phyloP scores from a whole-genome alignment of 805 yeast species.

The Pichia manshurica region DNA sequence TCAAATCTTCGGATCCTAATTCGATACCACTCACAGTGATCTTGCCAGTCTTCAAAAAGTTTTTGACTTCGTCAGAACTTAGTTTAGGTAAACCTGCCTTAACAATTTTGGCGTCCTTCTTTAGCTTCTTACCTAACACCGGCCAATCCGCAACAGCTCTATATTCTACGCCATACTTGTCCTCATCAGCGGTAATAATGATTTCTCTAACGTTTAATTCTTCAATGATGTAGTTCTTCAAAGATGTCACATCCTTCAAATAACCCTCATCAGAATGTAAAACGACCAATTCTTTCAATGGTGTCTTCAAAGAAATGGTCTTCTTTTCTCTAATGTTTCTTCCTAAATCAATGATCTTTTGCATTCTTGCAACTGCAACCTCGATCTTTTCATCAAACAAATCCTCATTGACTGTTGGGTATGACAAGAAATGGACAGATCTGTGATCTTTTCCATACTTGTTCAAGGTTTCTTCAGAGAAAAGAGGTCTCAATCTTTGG shows the following conservation, averaged over 20 bases:
- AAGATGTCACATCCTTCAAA: conserved; percentile 68
- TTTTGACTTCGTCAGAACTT: conserved; percentile 76
- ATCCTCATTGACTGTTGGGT: conserved; percentile 78
- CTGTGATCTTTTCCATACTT: conserved; percentile 52
- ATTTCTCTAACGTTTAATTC: conserved; percentile 91
- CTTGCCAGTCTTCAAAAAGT: conserved; percentile 64
- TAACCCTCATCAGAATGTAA: conserved; percentile 73
- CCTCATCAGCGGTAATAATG: conserved; percentile 84
- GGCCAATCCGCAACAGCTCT: conserved; percentile 99
- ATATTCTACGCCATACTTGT: conserved; percentile 85
- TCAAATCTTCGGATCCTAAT: conserved; percentile 79
- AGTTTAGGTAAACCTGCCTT: conserved; percentile 87
- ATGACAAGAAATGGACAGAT: conserved; percentile 91
- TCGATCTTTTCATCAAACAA: conserved; percentile 80
- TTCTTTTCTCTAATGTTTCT: conserved; percentile 96
- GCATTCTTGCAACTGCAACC: conserved; percentile 90
- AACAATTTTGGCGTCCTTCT: conserved; percentile 88
- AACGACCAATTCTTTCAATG: conserved; percentile 81
- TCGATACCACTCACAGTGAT: conserved; percentile 85
- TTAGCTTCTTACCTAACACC: conserved; percentile 92
- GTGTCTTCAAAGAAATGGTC: conserved; percentile 88
- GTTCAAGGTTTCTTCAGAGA: conserved; percentile 52
- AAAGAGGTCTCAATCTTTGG: conserved; percentile 60
- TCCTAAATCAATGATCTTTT: conserved; percentile 91
- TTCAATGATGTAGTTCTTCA: conserved; percentile 75